These are phyloP conservation scores for Spencermartinsiella europaea DNA, from an alignment of 805 yeast genomes.

Conservation along the genomic window DNA sequence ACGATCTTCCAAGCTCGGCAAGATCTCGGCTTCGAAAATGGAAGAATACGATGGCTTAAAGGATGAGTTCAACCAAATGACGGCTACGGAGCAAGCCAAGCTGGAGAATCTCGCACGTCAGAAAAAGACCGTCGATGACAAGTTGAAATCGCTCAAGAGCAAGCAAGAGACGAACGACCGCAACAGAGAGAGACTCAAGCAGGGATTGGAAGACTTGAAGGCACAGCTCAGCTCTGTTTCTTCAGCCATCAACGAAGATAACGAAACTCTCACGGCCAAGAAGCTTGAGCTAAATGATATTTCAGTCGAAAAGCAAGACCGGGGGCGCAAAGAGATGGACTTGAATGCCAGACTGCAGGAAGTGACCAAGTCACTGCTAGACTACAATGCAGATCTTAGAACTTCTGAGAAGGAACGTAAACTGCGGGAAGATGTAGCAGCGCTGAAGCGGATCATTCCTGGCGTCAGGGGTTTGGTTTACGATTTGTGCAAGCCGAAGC, in stretches of 20 bases:
- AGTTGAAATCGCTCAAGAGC: conserved; percentile 15
- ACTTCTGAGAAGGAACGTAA: conserved; percentile 67
- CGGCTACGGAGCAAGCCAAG: conserved; percentile 22
- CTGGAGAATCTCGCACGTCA: conserved; percentile 22
- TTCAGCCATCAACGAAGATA: conserved; percentile 21
- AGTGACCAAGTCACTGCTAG: conserved; percentile 57
- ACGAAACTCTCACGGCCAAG: conserved; percentile 23
- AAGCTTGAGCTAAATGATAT: conserved; percentile 19
- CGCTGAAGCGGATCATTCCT: conserved; percentile 68
- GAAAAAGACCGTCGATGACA: conserved; percentile 23
- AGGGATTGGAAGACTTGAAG: conserved; percentile 36
- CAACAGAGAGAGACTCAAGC: conserved; percentile 15
- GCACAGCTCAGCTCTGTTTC: conserved; percentile 35
- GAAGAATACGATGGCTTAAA: conserved; percentile 55
- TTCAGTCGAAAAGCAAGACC: conserved; percentile 24
- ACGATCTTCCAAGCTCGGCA: conserved; percentile 29
- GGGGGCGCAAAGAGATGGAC: conserved; percentile 45
- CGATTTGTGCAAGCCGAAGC: conserved; percentile 73
- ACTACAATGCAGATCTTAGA: conserved; percentile 67
- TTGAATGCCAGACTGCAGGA: conserved; percentile 61
- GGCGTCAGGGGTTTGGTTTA: conserved; percentile 79
- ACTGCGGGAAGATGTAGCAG: conserved; percentile 65
- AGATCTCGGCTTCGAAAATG: conserved; percentile 47
- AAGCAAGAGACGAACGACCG: conserved; percentile 16
- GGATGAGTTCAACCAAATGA: conserved; percentile 38